Evolutionary conservation across 768 basidiomycete species (phyloP), one percentile per base, ranked within the genome.

Genomic region (Mycena epipterygia): DNA sequence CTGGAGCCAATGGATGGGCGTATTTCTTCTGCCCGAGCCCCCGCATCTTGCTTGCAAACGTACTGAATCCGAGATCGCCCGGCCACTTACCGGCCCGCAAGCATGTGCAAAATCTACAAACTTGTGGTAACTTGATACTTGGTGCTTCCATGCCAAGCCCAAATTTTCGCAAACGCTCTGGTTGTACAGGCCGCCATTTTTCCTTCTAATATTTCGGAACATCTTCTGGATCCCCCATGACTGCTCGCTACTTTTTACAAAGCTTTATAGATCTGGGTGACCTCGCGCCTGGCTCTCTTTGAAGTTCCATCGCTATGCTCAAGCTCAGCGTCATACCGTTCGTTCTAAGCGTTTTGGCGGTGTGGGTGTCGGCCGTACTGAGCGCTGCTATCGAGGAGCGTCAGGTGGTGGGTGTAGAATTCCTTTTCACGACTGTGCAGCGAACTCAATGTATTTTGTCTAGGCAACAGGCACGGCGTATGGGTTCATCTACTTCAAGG

Each of bases 401-500:
- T 21, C 61, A 62, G 61, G 37, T 39, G 30, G 61, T 51, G 61
- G 13, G 61, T 62, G 3, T 0, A n/a, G n/a, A n/a, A n/a, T 25
- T 17, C 27, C 23, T 39, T 25, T 27, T 12, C 21, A 21, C 12
- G 29, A 32, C 14, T 17, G 2, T 11, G 30, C 41, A 27, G n/a
- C 1, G 6, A 30, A 25, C 12, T 27, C 29, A 30, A 14, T 19
- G 16, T 14, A 11, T 25, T 21, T 29, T 41, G n/a, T 6, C 21
- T 12, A 64, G 62, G 62, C 62, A 19, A 64, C 62, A 11, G 62
- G 62, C n/a, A 39, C 35, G 17, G 64, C 44, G 4, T 71, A 71
- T 57, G 70, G 70, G 11, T 71, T 60, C 37, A 29, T 71, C 19
- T 71, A 71, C 51, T 71, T 71, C 49, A 52, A 55, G 17, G 70